A percentile compares a stretch with the other conserved stretches of the same genome.
These are phyloP conservation scores for Tulasnella sp. DNA, from an alignment of 768 basidiomycete genomes.

Conservation along the genomic window DNA sequence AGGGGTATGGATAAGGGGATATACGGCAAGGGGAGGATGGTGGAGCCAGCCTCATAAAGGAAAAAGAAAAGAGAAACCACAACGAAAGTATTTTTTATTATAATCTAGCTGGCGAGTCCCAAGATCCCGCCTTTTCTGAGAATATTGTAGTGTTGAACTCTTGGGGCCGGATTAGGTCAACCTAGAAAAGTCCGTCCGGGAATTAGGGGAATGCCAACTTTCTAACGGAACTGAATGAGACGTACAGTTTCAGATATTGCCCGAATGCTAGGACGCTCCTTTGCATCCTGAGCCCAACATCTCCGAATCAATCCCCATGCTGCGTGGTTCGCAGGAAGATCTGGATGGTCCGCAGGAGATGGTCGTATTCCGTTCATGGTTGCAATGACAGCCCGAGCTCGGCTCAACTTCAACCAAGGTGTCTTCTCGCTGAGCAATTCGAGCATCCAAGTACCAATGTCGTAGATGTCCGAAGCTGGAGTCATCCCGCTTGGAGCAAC, in stretches of 20 bases:
- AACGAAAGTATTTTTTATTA: background rate
- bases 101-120: background rate
- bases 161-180: background rate
- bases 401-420: background rate
- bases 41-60: background rate
- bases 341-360: constrained; percentile 13
- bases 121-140: background rate
- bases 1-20: background rate
- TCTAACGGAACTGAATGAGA: background rate
- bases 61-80: background rate
- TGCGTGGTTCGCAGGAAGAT: background rate
- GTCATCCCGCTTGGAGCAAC: constrained; percentile 16
- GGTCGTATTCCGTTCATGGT: constrained; percentile 8
- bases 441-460: constrained; percentile 20
- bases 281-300: constrained; percentile 5
- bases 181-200: background rate
- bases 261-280: constrained; percentile 8
- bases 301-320: background rate
- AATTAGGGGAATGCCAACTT: background rate
- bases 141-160: background rate
- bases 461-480: constrained; percentile 12
- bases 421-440: constrained; percentile 22
- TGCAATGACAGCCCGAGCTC: constrained; percentile 7
- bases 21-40: background rate
- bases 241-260: background rate